phyloP scores from a whole-genome alignment of 495 filamentous ascomycete species.

The Platismatia glauca region DNA sequence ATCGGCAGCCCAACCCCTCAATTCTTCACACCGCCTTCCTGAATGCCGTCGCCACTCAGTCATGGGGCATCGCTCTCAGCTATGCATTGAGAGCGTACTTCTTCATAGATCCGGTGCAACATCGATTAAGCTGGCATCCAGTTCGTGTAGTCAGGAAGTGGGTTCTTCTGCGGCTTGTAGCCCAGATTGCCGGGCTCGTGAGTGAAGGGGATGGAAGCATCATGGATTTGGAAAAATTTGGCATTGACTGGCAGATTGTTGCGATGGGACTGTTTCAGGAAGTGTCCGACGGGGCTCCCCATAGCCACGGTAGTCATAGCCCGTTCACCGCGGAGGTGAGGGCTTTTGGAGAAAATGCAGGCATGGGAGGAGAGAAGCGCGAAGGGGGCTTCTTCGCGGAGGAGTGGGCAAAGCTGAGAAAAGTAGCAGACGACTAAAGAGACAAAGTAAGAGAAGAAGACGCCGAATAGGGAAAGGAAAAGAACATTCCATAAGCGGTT shows the following conservation, averaged over 20 bases:
- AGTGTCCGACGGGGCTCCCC: slow-evolving; percentile 25
- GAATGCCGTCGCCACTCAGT: slow-evolving; percentile 26
- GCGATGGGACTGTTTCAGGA: slow-evolving; percentile 2
- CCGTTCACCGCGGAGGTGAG: slow-evolving; percentile 32
- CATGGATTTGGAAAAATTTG: slow-evolving; percentile 1
- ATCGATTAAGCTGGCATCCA: slow-evolving; percentile 31
- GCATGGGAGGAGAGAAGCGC: neutral
- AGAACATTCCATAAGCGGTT: neutral
- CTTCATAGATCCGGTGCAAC: slow-evolving; percentile 33
- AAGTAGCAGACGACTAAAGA: neutral
- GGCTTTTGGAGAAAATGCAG: slow-evolving; percentile 24
- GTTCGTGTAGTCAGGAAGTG: slow-evolving; percentile 38
- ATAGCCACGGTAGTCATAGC: slow-evolving; percentile 48
- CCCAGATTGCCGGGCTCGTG: slow-evolving; percentile 25
- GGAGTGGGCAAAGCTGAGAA: slow-evolving; percentile 29
- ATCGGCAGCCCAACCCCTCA: slow-evolving; percentile 35
- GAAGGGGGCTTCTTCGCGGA: neutral
- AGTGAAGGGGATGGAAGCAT: slow-evolving; percentile 3
- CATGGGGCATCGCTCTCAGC: slow-evolving; percentile 31
- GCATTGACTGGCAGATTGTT: slow-evolving; percentile 13
- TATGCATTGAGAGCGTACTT: slow-evolving; percentile 35
- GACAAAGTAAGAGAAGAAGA: neutral
- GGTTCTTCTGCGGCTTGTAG: slow-evolving; percentile 33
- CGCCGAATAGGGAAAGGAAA: neutral
- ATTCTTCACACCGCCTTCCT: slow-evolving; percentile 35